A percentile compares a stretch with the other conserved stretches of the same genome.
Conservation (phyloP, 352 stramenopile genomes). For the Phytophthora pluvialis region DNA sequence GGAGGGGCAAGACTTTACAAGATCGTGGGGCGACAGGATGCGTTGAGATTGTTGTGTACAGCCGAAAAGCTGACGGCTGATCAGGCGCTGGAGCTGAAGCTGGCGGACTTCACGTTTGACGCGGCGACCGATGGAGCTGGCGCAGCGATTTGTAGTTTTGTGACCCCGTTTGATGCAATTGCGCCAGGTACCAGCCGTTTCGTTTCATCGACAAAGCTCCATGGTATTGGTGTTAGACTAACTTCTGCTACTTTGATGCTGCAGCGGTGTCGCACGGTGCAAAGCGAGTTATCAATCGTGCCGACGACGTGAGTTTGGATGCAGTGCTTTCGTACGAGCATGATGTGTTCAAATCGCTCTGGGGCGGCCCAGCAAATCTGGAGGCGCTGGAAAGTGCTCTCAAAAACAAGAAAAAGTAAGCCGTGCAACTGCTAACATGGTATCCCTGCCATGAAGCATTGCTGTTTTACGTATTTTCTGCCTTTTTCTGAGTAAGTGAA, state of each 20-base stretch:
- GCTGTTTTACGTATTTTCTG: not conserved
- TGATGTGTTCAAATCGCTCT: conserved; percentile 70
- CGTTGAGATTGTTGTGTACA: conserved; percentile 76
- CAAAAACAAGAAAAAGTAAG: conserved; percentile 40
- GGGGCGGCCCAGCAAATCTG: conserved; percentile 78
- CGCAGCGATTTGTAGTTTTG: conserved; percentile 49
- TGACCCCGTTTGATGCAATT: conserved; percentile 57
- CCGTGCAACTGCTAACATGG: not conserved
- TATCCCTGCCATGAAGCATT: not conserved
- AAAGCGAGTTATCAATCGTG: conserved; percentile 74
- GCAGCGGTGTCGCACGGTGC: conserved; percentile 73
- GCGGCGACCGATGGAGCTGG: conserved; percentile 32
- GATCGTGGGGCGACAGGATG: conserved; percentile 75
- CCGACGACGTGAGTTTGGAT: conserved; percentile 73
- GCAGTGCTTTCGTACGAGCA: conserved; percentile 69
- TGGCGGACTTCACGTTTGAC: conserved; percentile 72
- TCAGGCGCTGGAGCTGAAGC: conserved; percentile 61
- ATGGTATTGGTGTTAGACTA: not conserved
- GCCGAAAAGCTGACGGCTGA: conserved; percentile 58
- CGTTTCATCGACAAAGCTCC: not conserved
- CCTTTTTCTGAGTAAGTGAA: not conserved
- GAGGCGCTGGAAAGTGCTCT: conserved; percentile 61
- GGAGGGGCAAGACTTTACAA: conserved; percentile 78
- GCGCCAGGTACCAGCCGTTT: conserved; percentile 46
- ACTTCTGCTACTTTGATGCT: conserved; percentile 9